Conservation (phyloP, 2,329 filamentous ascomycete genomes). For the Diaporthe eres region DNA sequence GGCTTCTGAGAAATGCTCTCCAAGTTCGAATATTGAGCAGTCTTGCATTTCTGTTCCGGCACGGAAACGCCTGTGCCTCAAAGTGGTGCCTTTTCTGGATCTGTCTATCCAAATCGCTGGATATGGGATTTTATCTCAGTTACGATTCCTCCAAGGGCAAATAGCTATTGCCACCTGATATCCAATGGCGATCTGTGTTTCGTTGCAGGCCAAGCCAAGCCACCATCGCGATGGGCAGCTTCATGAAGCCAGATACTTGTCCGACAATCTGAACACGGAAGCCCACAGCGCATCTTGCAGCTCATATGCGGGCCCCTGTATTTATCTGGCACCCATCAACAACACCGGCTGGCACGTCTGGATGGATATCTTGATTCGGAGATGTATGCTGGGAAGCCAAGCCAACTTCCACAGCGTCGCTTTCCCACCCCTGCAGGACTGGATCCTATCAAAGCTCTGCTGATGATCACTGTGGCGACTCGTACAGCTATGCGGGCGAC, state of each 20-base stretch:
- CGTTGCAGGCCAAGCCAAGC: neutral
- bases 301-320: neutral
- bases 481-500: neutral
- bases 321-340: neutral
- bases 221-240: neutral
- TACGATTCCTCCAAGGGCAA: neutral
- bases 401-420: neutral
- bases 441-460: neutral
- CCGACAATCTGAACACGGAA: neutral
- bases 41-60: neutral
- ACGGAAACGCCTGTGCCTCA: neutral
- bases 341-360: neutral
- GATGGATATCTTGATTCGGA: too few species aligned
- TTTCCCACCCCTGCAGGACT: neutral
- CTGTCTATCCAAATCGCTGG: too few species aligned
- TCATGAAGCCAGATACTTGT: neutral
- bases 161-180: neutral
- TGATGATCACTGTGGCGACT: slow-evolving; percentile 1
- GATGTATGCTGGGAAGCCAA: too few species aligned
- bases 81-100: neutral
- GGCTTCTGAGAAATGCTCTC: neutral
- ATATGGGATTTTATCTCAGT: neutral
- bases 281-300: neutral
- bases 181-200: neutral
- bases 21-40: neutral